A percentile compares a stretch with the other conserved stretches of the same genome.
Conservation (phyloP, 2,329 filamentous ascomycete species). For the Aspergillus chevalieri region DNA sequence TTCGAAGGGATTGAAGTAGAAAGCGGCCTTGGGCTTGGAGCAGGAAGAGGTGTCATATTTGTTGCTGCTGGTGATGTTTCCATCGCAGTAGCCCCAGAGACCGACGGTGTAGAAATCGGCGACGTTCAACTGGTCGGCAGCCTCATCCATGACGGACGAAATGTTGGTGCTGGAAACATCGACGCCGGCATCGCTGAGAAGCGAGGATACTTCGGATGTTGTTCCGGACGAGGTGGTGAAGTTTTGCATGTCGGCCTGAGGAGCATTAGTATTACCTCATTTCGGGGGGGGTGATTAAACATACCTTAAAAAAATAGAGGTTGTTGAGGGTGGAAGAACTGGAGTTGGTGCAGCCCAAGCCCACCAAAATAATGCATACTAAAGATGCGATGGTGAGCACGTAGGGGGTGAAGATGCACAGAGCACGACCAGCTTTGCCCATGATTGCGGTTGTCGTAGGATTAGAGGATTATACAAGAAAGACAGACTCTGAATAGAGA, state of each 20-base stretch:
- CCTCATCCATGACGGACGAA: constrained; percentile 27
- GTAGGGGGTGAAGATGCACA: constrained; percentile 85
- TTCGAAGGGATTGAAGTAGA: constrained; percentile 67
- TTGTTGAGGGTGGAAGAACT: constrained; percentile 41
- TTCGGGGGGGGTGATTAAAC: constrained; percentile 5
- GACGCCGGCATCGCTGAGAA: constrained; percentile 30
- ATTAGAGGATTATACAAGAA: not conserved
- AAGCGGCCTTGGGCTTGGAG: constrained; percentile 65
- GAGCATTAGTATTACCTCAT: not conserved
- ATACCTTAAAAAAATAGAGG: constrained; percentile 52
- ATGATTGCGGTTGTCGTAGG: constrained; percentile 37
- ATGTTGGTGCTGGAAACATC: constrained; percentile 35
- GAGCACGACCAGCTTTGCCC: constrained; percentile 69
- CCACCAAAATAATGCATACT: constrained; percentile 58
- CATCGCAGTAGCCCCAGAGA: constrained; percentile 82
- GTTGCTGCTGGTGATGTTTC: constrained; percentile 49
- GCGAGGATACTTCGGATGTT: constrained; percentile 19
- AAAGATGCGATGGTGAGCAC: constrained; percentile 71
- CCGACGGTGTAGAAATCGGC: constrained; percentile 73
- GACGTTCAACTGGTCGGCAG: constrained; percentile 50
- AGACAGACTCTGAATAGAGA: not conserved
- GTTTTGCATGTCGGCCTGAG: constrained; percentile 48
- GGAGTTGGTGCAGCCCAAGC: constrained; percentile 52
- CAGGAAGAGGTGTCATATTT: constrained; percentile 54
- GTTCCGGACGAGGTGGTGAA: constrained; percentile 47